Evolutionary conservation across 306 rosid species (phyloP).

Genomic region (Vicia villosa): DNA sequence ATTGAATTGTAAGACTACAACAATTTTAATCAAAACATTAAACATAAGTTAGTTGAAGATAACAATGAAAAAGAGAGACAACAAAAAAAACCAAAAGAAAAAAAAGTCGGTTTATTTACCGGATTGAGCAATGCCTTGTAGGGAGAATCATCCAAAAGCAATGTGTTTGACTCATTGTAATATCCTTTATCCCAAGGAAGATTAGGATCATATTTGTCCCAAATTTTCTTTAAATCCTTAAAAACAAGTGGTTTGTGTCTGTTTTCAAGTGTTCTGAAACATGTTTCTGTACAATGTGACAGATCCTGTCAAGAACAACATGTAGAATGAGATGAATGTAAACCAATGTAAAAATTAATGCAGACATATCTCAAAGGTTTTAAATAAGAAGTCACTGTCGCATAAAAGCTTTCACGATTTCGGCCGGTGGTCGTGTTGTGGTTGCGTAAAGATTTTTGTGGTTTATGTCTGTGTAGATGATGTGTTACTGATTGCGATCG

Average conservation of each 20-base stretch:
- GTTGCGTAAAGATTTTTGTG: no score
- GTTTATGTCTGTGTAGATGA: no score
- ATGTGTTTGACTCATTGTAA: constrained; percentile 65
- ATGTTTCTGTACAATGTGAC: constrained; percentile 64
- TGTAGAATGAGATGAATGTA: not conserved
- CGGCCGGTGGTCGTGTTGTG: no score
- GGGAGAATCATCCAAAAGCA: constrained; percentile 89
- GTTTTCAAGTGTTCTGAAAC: constrained; percentile 63
- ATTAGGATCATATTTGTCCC: constrained; percentile 74
- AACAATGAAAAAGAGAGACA: not conserved
- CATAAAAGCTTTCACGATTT: no score
- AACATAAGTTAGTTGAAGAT: constrained; percentile 23
- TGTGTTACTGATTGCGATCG: no score
- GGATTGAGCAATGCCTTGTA: constrained; percentile 86
- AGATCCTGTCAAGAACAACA: constrained; percentile 48
- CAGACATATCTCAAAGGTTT: not conserved
- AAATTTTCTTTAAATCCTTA: constrained; percentile 76
- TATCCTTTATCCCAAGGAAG: constrained; percentile 82
- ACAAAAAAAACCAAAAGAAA: not conserved
- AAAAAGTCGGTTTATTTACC: constrained; percentile 36
- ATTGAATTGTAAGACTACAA: constrained; percentile 59
- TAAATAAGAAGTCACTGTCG: no score
- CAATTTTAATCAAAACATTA: constrained; percentile 26
- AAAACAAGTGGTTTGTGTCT: constrained; percentile 64
- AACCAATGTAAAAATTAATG: not conserved